Evolutionary conservation across 2,329 filamentous ascomycete species (phyloP).

Genomic region (Helicocarpus griseus): DNA sequence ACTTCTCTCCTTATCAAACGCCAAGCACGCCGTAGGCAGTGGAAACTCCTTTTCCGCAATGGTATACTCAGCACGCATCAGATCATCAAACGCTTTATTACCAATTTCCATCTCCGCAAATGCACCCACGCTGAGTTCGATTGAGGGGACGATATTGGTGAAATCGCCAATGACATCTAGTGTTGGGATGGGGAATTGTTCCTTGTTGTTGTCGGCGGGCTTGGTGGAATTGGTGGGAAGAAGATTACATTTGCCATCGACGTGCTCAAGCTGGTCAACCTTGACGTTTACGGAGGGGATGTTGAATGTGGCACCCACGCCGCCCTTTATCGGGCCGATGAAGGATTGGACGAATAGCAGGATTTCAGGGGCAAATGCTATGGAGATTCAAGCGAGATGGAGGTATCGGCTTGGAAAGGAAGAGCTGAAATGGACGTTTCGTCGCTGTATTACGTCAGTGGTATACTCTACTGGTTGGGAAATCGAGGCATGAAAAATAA

Average conservation of each 20-base stretch:
- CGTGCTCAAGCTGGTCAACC: slow-evolving; percentile 11
- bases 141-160: slow-evolving; percentile 12
- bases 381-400: slow-evolving; percentile 9
- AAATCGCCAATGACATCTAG: slow-evolving; percentile 11
- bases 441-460: slow-evolving; percentile 7
- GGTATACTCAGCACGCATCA: slow-evolving; percentile 2
- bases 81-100: slow-evolving; percentile 1
- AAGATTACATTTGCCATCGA: slow-evolving; percentile 15
- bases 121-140: slow-evolving; percentile 14
- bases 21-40: slow-evolving; percentile 14
- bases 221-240: not conserved
- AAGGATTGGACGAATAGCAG: slow-evolving; percentile 13
- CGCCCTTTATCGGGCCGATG: slow-evolving; percentile 10
- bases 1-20: slow-evolving; percentile 11
- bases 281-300: slow-evolving; percentile 16
- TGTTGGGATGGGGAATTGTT: not conserved
- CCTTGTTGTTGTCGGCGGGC: not conserved
- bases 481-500: not conserved
- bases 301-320: slow-evolving; percentile 16
- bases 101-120: slow-evolving; percentile 13
- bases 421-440: slow-evolving; percentile 12
- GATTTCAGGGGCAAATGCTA: slow-evolving; percentile 14
- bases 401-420: slow-evolving; percentile 11
- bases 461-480: not conserved
- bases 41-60: slow-evolving; percentile 10